Evolutionary conservation across 495 filamentous ascomycete genomes (phyloP), one percentile per base, ranked within the genome.

Genomic region (Bryoglossum gracile): DNA sequence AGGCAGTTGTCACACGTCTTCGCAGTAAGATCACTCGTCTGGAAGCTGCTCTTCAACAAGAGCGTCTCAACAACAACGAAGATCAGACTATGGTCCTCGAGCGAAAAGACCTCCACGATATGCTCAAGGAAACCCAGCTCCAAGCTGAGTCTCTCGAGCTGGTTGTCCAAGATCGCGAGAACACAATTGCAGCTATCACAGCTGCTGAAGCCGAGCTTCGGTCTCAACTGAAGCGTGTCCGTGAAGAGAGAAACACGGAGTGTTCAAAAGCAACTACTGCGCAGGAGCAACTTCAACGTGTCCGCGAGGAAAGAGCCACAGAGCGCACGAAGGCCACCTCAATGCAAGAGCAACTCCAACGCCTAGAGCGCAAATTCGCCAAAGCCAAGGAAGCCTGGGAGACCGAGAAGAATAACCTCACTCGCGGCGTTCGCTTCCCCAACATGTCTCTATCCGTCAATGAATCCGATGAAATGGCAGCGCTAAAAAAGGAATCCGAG

Each of bases 251-350:
- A 19, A 64, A 64, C n/a, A 58, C 65, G 17, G 68, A 73, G 21
- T 66, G 68, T 17, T 67, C 71, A 22, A 73, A 73, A 55, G 70
- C 70, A 11, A 64, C 73, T 32, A 59, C 68, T 18, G 65, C 74
- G 10, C 59, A 59, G 17, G 33, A 51, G 17, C 46, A 60, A 16
- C 54, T 83, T 4, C 70, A 72, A 22, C 65, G 75, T 21, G 68
- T 84, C 41, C 73, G 80, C 21, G 76, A 81, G 46, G 81, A 84
- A 60, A 72, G 79, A 19, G 63, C 64, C n/a, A 58, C 65, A 18
- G 68, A 73, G 21, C 67, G 68, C 16, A 66, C 71, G 22, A 73
- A 73, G 54, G 70, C 70, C 9, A 64, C 73, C 30, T 59, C 68
- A 18, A 65, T 74, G 10, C 59, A 59, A 17, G 33, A 51, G 17